Conservation (phyloP, 2,329 filamentous ascomycete genomes). For the Neofusicoccum sp. region DNA sequence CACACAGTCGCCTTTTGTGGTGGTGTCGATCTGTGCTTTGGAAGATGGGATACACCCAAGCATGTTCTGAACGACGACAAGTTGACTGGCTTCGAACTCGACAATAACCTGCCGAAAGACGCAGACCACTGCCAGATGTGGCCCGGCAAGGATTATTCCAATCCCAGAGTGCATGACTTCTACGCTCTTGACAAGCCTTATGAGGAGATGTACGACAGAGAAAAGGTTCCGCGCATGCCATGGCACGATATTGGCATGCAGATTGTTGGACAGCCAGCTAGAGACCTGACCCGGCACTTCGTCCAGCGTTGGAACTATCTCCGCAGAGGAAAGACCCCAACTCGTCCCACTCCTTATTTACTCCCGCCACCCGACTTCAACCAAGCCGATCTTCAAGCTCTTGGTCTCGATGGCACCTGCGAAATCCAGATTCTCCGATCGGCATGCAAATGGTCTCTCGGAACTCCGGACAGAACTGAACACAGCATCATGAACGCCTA, state of each 20-base stretch:
- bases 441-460: slow-evolving; percentile 86
- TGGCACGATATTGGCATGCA: slow-evolving; percentile 99
- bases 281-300: slow-evolving; percentile 92
- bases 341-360: slow-evolving; percentile 87
- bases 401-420: slow-evolving; percentile 89
- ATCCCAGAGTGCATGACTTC: slow-evolving; percentile 92
- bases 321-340: slow-evolving; percentile 86
- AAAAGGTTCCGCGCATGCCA: slow-evolving; percentile 86
- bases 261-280: slow-evolving; percentile 89
- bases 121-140: slow-evolving; percentile 93
- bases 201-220: slow-evolving; percentile 97
- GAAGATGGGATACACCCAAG: slow-evolving; percentile 94
- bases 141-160: slow-evolving; percentile 98
- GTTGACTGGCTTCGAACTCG: slow-evolving; percentile 83
- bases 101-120: slow-evolving; percentile 69
- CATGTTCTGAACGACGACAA: slow-evolving; percentile 91
- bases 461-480: slow-evolving; percentile 77
- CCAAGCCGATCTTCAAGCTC: slow-evolving; percentile 75
- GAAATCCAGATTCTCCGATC: slow-evolving; percentile 95
- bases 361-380: slow-evolving; percentile 92
- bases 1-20: slow-evolving; percentile 95
- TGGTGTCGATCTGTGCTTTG: slow-evolving; percentile 94
- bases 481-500: slow-evolving; percentile 96
- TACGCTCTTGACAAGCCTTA: slow-evolving; percentile 91
- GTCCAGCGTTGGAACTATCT: slow-evolving; percentile 98